phyloP scores from a whole-genome alignment of 2,329 filamentous ascomycete genomes.

The Fusarium torreyae region DNA sequence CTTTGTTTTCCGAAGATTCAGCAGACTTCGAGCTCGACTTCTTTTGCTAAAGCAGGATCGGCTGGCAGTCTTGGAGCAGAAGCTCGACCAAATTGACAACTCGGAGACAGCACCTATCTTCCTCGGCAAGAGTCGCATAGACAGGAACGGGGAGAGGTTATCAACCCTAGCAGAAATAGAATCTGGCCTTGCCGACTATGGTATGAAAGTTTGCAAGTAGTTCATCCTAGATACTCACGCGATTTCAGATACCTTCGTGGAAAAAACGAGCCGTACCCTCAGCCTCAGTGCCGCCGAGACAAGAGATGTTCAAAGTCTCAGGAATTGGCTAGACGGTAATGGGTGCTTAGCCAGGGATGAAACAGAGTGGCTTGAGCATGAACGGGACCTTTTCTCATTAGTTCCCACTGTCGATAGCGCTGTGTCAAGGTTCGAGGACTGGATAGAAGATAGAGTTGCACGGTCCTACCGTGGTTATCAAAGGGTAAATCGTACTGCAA shows the following conservation, averaged over 20 bases:
- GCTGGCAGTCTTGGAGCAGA: neutral
- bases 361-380: neutral
- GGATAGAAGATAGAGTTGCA: constrained; percentile 7
- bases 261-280: neutral
- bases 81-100: constrained; percentile 1
- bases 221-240: neutral
- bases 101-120: neutral
- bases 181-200: neutral
- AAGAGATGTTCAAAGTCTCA: constrained; percentile 2
- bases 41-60: neutral
- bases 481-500: neutral
- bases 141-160: neutral
- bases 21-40: constrained; percentile 5
- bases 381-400: neutral
- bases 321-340: neutral
- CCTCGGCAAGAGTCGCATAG: neutral
- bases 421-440: neutral
- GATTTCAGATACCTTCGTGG: neutral
- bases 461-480: neutral
- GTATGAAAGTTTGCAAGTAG: accelerated
- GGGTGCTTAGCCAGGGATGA: neutral
- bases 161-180: neutral
- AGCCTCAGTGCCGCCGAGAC: neutral
- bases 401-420: neutral
- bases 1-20: neutral